These are phyloP conservation scores for Phytophthora sansomeana DNA, from an alignment of 352 stramenopile species.

Conservation along the genomic window DNA sequence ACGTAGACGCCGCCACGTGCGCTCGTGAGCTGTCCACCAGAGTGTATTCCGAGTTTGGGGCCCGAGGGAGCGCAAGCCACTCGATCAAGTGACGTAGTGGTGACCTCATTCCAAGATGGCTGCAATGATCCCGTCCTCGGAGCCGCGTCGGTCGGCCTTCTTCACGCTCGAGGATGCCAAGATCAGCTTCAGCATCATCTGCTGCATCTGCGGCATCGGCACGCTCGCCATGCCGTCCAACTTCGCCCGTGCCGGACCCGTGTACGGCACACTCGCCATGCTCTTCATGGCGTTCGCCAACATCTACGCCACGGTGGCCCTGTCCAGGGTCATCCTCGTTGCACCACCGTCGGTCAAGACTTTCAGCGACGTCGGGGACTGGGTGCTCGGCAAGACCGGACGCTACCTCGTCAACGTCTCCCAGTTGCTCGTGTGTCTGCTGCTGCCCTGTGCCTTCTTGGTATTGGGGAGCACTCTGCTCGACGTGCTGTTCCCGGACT, in stretches of 20 bases:
- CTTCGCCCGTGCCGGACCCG: slow-evolving; percentile 54
- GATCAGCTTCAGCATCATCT: slow-evolving; percentile 64
- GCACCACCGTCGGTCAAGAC: slow-evolving; percentile 44
- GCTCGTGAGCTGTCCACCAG: slow-evolving; percentile 22
- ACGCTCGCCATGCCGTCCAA: slow-evolving; percentile 70
- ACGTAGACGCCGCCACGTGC: slow-evolving; percentile 31
- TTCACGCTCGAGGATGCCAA: slow-evolving; percentile 67
- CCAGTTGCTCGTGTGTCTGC: slow-evolving; percentile 47
- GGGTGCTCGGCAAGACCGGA: slow-evolving; percentile 43
- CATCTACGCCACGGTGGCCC: slow-evolving; percentile 55
- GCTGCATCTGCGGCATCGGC: slow-evolving; percentile 65
- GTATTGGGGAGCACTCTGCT: slow-evolving; percentile 60
- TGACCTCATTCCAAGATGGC: slow-evolving; percentile 19
- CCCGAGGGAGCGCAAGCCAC: slow-evolving; percentile 20
- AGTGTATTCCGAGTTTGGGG: slow-evolving; percentile 36
- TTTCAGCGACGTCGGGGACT: slow-evolving; percentile 50
- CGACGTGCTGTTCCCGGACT: slow-evolving; percentile 57
- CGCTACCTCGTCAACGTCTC: slow-evolving; percentile 43
- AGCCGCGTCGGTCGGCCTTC: slow-evolving; percentile 27
- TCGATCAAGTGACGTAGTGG: slow-evolving; percentile 8
- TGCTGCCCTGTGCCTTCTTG: slow-evolving; percentile 52
- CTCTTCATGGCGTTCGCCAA: slow-evolving; percentile 71
- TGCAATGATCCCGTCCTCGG: slow-evolving; percentile 5
- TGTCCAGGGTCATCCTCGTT: slow-evolving; percentile 44
- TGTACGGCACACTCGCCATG: slow-evolving; percentile 48